Evolutionary conservation across 164 flowering plant species (phyloP).

Genomic region (Tetracentron sinense): DNA sequence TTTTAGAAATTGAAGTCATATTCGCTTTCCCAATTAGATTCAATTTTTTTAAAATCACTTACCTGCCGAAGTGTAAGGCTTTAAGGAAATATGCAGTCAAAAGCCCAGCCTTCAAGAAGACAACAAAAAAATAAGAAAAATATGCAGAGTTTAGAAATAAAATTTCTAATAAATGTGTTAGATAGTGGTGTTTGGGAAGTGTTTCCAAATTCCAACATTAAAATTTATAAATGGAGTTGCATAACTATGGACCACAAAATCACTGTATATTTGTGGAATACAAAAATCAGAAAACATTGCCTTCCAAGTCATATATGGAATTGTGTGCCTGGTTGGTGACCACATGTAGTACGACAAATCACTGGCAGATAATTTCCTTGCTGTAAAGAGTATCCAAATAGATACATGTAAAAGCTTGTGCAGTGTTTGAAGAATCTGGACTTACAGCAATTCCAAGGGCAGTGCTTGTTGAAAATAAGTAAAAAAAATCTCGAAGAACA

Average conservation of each 20-base stretch:
- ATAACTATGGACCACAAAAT: background rate
- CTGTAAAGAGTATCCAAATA: no score
- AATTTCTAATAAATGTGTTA: no score
- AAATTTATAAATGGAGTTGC: background rate
- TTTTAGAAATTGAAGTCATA: background rate
- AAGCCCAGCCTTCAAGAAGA: slow-evolving; percentile 64
- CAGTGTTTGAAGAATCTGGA: slow-evolving; percentile 11
- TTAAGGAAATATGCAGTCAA: slow-evolving; percentile 67
- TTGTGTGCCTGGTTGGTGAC: no score
- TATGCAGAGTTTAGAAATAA: no score
- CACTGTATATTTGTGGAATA: no score
- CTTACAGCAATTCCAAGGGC: slow-evolving; percentile 70
- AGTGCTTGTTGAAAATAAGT: slow-evolving; percentile 79
- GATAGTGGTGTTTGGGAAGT: background rate
- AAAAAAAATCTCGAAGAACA: slow-evolving; percentile 58
- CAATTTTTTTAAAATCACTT: slow-evolving; percentile 4
- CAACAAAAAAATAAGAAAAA: background rate
- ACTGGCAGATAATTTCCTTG: no score
- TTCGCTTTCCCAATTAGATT: no score
- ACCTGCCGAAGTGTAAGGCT: slow-evolving; percentile 72
- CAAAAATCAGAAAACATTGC: no score
- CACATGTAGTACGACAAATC: no score
- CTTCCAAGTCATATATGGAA: no score
- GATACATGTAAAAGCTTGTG: no score
- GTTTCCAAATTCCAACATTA: background rate